phyloP scores from a whole-genome alignment of 2,329 filamentous ascomycete species.

The Metarhizium humberi region DNA sequence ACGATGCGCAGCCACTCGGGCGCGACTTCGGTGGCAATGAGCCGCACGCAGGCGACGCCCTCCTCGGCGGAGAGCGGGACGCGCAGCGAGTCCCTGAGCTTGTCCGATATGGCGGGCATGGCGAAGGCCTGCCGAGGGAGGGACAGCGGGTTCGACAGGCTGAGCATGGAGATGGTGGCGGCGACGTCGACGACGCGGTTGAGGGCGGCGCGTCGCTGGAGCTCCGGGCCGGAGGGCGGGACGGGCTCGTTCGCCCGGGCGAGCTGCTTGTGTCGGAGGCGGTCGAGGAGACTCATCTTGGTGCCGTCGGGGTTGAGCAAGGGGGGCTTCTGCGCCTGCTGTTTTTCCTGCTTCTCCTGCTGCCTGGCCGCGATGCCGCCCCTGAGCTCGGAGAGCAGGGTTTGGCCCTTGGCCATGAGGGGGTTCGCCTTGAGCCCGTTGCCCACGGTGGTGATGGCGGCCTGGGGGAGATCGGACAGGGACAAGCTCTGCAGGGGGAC shows the following conservation, averaged over 20 bases:
- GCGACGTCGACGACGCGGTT: slow-evolving; percentile 61
- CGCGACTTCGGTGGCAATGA: slow-evolving; percentile 45
- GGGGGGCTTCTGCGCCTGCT: slow-evolving; percentile 10
- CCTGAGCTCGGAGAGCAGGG: slow-evolving; percentile 60
- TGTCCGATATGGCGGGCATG: slow-evolving; percentile 52
- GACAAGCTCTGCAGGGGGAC: slow-evolving; percentile 46
- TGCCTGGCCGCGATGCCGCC: slow-evolving; percentile 46
- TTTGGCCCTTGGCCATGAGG: slow-evolving; percentile 56
- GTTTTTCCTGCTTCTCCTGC: slow-evolving; percentile 26
- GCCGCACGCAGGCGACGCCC: slow-evolving; percentile 36
- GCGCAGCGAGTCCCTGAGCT: slow-evolving; percentile 58
- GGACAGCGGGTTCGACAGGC: slow-evolving; percentile 36
- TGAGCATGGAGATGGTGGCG: slow-evolving; percentile 57
- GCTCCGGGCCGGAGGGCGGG: slow-evolving; percentile 46
- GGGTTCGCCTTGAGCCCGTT: slow-evolving; percentile 37
- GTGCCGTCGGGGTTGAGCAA: slow-evolving; percentile 32
- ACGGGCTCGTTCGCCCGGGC: slow-evolving; percentile 45
- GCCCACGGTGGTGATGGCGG: slow-evolving; percentile 22
- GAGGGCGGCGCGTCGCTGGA: slow-evolving; percentile 55
- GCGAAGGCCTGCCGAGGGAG: slow-evolving; percentile 55
- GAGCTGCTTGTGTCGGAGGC: slow-evolving; percentile 62
- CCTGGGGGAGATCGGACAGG: slow-evolving; percentile 33
- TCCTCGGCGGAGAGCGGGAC: slow-evolving; percentile 45
- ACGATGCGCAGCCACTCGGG: slow-evolving; percentile 48
- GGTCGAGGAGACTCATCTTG: slow-evolving; percentile 64